Base-by-base conservation (phyloP, 2,329 filamentous ascomycete species). In the Neopestalotiopsis sp. region DNA sequence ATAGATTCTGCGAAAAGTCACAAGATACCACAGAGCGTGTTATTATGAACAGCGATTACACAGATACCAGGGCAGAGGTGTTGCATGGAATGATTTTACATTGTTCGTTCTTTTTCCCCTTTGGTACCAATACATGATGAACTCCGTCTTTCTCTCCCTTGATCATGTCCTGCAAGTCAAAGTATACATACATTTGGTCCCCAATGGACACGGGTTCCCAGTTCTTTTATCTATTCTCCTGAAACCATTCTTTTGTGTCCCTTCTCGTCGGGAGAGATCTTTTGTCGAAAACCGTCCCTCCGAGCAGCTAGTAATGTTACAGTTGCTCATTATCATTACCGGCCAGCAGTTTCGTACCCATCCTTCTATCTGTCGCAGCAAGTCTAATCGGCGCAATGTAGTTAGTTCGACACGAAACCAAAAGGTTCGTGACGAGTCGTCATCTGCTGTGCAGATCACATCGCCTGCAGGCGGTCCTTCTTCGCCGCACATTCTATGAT, bases 311-410 rank as follows among this genome's bases (percentile, higher is more conserved):
- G n/a, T 12, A 40, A 62, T 34, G 59, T 34, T 62, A 53, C 59
- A 34, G 5, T 62, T 40, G n/a, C 32, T 62, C 59, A 62, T 59
- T 59, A 59, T 62, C 59, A 40, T 62, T 62, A 62, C 59, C 59
- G 59, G 34, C 59, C 59, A 62, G 59, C 59, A 62, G 59, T 59
- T 62, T 53, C 45, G 59, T 40, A 14, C 28, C 34, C 32, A 17
- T 34, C 40, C 34, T 38, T 62, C 32, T 20, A 38, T 13, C 12
- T 40, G 14, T n/a, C 59, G 32, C 59, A 34, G 32, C 59, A 17
- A n/a, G 14, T 53, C 45, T 53, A 53, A 9, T n/a, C 45, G 45
- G 9, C n/a, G 5, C 45, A 20, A 53, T 53, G 45, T n/a, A 53
- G 45, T 10, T 53, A 53, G 45, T 10, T 53, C n/a, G 59, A 34